Evolutionary conservation across 169 alveolate species (phyloP), one percentile per base, ranked within the genome.

Genomic region (Cytauxzoon felis): DNA sequence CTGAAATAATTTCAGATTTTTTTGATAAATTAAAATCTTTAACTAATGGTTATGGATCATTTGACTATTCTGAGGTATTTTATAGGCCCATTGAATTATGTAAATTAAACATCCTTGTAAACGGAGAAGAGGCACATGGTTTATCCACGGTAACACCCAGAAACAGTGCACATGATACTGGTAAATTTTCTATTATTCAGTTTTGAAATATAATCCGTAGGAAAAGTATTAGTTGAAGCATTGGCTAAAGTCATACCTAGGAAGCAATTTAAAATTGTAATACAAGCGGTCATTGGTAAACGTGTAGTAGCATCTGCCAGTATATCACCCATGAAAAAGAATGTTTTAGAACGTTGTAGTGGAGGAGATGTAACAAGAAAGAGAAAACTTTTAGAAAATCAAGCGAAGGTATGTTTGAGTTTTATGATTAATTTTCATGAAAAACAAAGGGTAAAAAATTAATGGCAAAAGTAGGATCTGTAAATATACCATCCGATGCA

Each of bases 341-440:
- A 95, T 84, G 98, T 95, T 29, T 81, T 91, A 16, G 96, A 95
- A 18, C 90, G 91, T 65, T 89, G 96, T 64, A 92, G 94, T 76
- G 98, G 98, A 13, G 97, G 98, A 2, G 98, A 95, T 81, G 85
- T 86, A n/a, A 73, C 97, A 19, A 73, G 98, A 53, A 92, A 92
- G 54, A 88, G 84, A 70, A 95, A 95, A 67, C 84, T 95, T 27
- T 82, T 93, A 27, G 96, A 91, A 52, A 93, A 91, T 56, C 95
- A 93, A 66, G 93, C 92, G 51, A 92, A 80, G 54, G 96, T 95
- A 21, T 16, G 92, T 3, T 13, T 2, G 16, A 2, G 0, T 7
- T 13, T 5, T 0, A 19, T 8, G 1, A 41, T 9, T 9, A 24
- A 8, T 16, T 19, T 23, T 6, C 18, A 34, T 41, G 0, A n/a